phyloP scores from a whole-genome alignment of 805 yeast species.

The Zygosaccharomyces pseudorouxii region DNA sequence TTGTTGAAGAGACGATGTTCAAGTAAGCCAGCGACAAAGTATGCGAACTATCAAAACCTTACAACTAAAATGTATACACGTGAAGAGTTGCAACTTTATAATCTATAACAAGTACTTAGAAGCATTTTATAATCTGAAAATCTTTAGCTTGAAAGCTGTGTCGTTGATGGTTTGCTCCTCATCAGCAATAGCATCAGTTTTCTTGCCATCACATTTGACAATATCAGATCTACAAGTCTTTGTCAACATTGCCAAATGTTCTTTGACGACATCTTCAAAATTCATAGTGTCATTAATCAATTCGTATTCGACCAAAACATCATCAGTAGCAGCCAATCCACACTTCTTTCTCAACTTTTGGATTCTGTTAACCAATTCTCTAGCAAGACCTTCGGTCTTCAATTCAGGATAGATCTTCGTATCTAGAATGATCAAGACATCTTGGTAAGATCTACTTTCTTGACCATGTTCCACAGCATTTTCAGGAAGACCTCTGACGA shows the following conservation, averaged over 20 bases:
- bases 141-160: slow-evolving; percentile 70
- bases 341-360: slow-evolving; percentile 97
- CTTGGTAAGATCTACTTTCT: slow-evolving; percentile 83
- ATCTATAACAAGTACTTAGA: slow-evolving; percentile 4
- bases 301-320: slow-evolving; percentile 79
- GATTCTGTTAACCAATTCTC: slow-evolving; percentile 94
- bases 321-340: slow-evolving; percentile 92
- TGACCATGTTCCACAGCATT: slow-evolving; percentile 59
- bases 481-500: slow-evolving; percentile 82
- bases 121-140: slow-evolving; percentile 53
- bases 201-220: slow-evolving; percentile 42
- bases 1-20: neutral
- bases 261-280: slow-evolving; percentile 54
- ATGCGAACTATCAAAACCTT: neutral
- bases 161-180: slow-evolving; percentile 85
- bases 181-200: slow-evolving; percentile 60
- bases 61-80: neutral
- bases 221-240: slow-evolving; percentile 68
- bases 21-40: no score
- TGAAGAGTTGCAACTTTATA: slow-evolving; percentile 1
- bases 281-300: slow-evolving; percentile 58
- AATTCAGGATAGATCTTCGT: slow-evolving; percentile 82
- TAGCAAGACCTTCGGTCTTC: slow-evolving; percentile 89
- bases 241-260: slow-evolving; percentile 62
- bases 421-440: slow-evolving; percentile 85